Evolutionary conservation across 768 basidiomycete species (phyloP), one percentile per base, ranked within the genome.

Genomic region (Psilocybe cubensis): DNA sequence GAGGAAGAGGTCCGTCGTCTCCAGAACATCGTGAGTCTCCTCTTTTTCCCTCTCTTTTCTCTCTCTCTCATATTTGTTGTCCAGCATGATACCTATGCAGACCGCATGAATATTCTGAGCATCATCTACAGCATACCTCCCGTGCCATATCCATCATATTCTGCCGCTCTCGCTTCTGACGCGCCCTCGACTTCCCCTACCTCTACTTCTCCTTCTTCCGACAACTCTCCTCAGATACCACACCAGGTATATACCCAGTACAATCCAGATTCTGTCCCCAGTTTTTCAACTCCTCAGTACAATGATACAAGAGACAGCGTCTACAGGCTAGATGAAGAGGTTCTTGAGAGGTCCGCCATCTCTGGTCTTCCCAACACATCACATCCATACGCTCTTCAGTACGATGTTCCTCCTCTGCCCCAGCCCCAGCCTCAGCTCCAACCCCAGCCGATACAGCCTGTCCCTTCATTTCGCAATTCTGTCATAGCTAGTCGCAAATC

Each of bases 31-130:
- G 94, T 94, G 74, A 77, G 93, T 69, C 33, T 45, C 6, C 57
- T 29, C 18, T 33, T 57, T 18, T 54, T 12, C 63, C 33, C 24
- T 7, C 20, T 25, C 9, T 51, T 29, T 24, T 17, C 40, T n/a
- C 18, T 11, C 44, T 54, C 20, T 50, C 44, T 54, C n/a, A 25
- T 40, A 35, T 27, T 47, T 57, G 28, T 58, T 42, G 38, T 50
- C 55, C 70, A 95, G 94, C 94, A 96, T 69, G 94, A 96, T 72
- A 96, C 94, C 8, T 96, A 96, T 71, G 92, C 91, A 57, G 92
- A 96, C 72, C 85, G 94, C 50, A 94, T 96, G 89, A 90, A 91
- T 67, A 94, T 96, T 67, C 82, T 96, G 54, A 91, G 90, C 65
- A 81, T 92, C 62, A 93, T 94, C 60, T 94, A 94, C 77, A 89